Percentiles rank a stretch among this genome's conserved stretches.
These are phyloP conservation scores for Melocanna baccifera DNA, from an alignment of 176 grass and related monocot genomes.

Conservation along the genomic window DNA sequence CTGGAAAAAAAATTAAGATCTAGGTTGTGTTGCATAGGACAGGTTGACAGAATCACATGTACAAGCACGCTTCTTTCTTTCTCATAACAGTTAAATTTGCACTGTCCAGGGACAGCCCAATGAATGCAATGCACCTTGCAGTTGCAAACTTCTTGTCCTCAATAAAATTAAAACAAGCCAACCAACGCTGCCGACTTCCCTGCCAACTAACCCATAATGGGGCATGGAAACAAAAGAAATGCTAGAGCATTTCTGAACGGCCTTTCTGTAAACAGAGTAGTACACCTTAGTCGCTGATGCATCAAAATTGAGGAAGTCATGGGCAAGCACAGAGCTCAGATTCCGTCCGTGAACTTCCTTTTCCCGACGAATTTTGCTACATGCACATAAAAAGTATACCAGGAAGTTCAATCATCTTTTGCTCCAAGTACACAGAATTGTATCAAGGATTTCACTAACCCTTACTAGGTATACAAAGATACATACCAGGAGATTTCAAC, in stretches of 20 bases:
- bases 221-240: background rate
- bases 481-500: too few relatives aligned
- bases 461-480: too few relatives aligned
- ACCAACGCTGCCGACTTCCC: conserved; percentile 9
- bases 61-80: background rate
- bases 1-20: background rate
- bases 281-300: background rate
- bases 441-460: too few relatives aligned
- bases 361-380: too few relatives aligned
- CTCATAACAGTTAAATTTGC: background rate
- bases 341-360: too few relatives aligned
- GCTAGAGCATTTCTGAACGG: background rate
- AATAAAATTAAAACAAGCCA: conserved; percentile 1
- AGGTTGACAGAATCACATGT: background rate
- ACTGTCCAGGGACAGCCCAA: background rate
- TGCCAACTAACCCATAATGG: conserved; percentile 8
- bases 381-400: too few relatives aligned
- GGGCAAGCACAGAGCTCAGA: too few relatives aligned
- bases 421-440: too few relatives aligned
- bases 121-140: conserved; percentile 27
- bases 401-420: too few relatives aligned
- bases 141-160: conserved; percentile 8
- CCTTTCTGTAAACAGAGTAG: background rate
- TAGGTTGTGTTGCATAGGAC: background rate
- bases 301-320: too few relatives aligned